Base-by-base conservation (phyloP, 139 green algal species). In the Chlorella sp. region DNA sequence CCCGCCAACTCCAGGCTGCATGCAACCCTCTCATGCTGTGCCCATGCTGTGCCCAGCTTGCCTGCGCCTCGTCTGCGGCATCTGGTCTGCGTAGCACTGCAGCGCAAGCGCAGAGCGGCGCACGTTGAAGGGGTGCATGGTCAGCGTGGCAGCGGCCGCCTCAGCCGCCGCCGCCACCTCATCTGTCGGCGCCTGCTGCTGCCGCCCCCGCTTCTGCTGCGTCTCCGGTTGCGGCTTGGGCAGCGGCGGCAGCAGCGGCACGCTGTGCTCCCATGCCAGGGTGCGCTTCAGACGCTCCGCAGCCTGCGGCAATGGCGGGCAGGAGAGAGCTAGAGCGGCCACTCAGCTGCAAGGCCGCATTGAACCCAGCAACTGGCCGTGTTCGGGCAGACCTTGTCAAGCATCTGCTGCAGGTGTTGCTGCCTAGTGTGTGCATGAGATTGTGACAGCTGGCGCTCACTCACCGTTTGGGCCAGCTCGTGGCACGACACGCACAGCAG, bases 261-360 rank as follows among this genome's bases (percentile, higher is more conserved):
- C 83, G 11, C 89, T 88, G 34, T 92, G 93, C 85, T 98, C 92
- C 18, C 28, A 18, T 16, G 95, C 92, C 0, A 98, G 64, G 18
- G 90, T 61, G 2, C 91, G 89, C 90, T 98, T 98, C 28, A 97
- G 21, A 2, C 30, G 36, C 80, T 98, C 96, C 22, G 96, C 93
- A 0, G 93, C 90, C 86, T 92, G 90, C 48, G 36, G 75, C 32
- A 9, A n/a, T 14, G n/a, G 0, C 34, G 57, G 37, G 19, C 36
- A 19, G 37, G 0, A 18, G 76, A 57, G 4, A 34, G 36, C 7
- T 14, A 57, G 1, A 15, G n/a, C 24, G 26, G 11, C 21, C 24
- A 7, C 68, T 32, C 68, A 76, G 26, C 24, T 1, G 11, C 11
- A 32, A 1, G 5, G 26, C 32, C 2, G 48, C 7, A 57, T 5